Evolutionary conservation across 345 rosid genomes (phyloP).

Genomic region (Cardamine chenopodiifolia): DNA sequence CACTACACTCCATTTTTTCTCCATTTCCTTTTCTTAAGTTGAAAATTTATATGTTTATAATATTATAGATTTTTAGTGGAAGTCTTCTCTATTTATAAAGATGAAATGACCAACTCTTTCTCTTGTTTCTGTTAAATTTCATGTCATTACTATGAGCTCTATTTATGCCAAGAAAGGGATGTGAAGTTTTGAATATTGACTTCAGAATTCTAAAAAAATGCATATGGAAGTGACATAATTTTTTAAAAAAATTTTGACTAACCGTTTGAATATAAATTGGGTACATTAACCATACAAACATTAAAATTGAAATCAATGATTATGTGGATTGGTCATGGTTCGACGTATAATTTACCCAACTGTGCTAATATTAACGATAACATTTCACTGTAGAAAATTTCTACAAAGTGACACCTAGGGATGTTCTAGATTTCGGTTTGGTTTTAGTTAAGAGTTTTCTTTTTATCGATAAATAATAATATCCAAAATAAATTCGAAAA

Average conservation of each 20-base stretch:
- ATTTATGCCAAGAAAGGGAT: neutral
- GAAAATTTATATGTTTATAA: neutral
- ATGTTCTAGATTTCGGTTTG: no score
- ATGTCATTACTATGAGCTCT: neutral
- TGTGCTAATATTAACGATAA: neutral
- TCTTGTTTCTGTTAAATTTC: neutral
- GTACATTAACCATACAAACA: neutral
- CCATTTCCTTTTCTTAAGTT: neutral
- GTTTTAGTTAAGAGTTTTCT: no score
- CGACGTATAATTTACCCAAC: neutral
- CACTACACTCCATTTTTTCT: constrained; percentile 2
- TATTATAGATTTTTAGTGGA: neutral
- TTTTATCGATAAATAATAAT: no score
- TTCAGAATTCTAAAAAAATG: neutral
- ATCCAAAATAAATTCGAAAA: no score
- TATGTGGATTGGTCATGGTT: neutral
- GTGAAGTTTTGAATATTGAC: constrained; percentile 13
- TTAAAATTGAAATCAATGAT: neutral
- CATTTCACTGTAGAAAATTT: no score
- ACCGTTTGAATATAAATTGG: neutral
- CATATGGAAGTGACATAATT: neutral
- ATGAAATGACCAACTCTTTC: neutral
- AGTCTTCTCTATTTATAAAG: constrained; percentile 7
- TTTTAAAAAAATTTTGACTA: neutral
- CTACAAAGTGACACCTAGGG: no score